Evolutionary conservation across 2,329 filamentous ascomycete genomes (phyloP).

Genomic region (Rugonectria rugulosa): DNA sequence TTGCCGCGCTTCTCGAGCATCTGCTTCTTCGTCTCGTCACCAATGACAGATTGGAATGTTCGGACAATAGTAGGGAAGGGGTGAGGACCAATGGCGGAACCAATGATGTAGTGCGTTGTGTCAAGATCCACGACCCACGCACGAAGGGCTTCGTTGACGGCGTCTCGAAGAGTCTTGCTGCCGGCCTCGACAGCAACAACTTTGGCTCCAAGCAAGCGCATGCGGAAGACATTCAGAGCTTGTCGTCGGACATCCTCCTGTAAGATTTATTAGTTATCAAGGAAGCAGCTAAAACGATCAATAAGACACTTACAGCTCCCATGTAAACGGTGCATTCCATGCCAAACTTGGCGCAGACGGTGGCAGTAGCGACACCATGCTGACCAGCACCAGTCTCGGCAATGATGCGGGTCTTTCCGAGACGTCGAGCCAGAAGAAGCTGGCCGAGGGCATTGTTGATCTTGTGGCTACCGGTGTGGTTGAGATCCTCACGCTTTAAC

Average conservation of each 20-base stretch:
- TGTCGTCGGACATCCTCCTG: constrained; percentile 92
- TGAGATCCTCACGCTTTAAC: constrained; percentile 96
- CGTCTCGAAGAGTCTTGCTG: constrained; percentile 80
- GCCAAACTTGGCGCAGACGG: constrained; percentile 96
- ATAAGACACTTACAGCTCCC: constrained; percentile 69
- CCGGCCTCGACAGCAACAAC: constrained; percentile 94
- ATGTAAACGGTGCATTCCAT: constrained; percentile 99
- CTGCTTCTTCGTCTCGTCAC: constrained; percentile 91
- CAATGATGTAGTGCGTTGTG: constrained; percentile 98
- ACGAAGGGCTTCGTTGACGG: constrained; percentile 94
- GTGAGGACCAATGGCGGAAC: constrained; percentile 95
- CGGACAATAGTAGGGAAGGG: constrained; percentile 98
- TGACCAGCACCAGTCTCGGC: constrained; percentile 97
- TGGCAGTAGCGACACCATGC: constrained; percentile 97
- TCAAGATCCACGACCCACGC: constrained; percentile 93
- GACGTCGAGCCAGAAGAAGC: constrained; percentile 80
- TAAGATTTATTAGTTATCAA: constrained; percentile 31
- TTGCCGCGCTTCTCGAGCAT: constrained; percentile 86
- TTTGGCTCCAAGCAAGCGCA: constrained; percentile 92
- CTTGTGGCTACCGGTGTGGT: constrained; percentile 98
- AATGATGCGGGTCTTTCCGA: constrained; percentile 97
- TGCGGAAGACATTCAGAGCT: constrained; percentile 97
- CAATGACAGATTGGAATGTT: constrained; percentile 97
- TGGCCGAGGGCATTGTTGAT: constrained; percentile 99
- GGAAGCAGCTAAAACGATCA: neutral